A percentile compares a stretch with the other conserved stretches of the same genome.
Evolutionary conservation across 1,284 basidiomycete genomes (phyloP).

Genomic region (Rhodotorula sp.): DNA sequence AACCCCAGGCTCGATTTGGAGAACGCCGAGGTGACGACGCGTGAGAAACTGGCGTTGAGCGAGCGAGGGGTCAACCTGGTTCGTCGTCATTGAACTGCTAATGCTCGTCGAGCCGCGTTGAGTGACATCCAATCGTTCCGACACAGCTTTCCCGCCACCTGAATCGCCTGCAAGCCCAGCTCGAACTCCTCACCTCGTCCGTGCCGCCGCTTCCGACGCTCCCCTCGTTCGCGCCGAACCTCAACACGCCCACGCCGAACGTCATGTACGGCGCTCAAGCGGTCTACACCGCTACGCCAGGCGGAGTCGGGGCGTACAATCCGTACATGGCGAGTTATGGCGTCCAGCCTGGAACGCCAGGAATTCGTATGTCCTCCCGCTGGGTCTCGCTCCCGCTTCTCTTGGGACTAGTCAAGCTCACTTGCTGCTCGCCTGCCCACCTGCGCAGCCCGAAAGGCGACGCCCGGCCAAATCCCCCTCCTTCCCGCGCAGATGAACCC

Average conservation of each 20-base stretch:
- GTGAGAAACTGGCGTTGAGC: conserved; percentile 43
- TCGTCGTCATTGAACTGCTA: conserved; percentile 7
- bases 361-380: neutral
- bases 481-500: conserved; percentile 27
- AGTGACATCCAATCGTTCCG: no score
- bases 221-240: conserved; percentile 33
- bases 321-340: conserved; percentile 7
- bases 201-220: conserved; percentile 35
- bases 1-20: conserved; percentile 37
- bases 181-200: conserved; percentile 40
- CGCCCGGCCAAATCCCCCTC: conserved; percentile 23
- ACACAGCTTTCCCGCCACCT: conserved; percentile 36
- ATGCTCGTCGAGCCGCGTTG: no score
- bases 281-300: neutral
- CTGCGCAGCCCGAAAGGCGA: conserved; percentile 23
- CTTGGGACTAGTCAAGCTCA: neutral
- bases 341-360: conserved; percentile 18
- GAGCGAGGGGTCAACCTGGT: conserved; percentile 44
- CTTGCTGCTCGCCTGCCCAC: neutral
- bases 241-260: neutral
- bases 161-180: conserved; percentile 37
- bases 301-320: conserved; percentile 2
- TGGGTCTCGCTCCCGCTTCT: neutral
- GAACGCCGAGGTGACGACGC: conserved; percentile 37
- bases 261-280: conserved; percentile 17